These are phyloP conservation scores for Rhynchosporium graminicola DNA, from an alignment of 2,329 filamentous ascomycete genomes.

Conservation along the genomic window DNA sequence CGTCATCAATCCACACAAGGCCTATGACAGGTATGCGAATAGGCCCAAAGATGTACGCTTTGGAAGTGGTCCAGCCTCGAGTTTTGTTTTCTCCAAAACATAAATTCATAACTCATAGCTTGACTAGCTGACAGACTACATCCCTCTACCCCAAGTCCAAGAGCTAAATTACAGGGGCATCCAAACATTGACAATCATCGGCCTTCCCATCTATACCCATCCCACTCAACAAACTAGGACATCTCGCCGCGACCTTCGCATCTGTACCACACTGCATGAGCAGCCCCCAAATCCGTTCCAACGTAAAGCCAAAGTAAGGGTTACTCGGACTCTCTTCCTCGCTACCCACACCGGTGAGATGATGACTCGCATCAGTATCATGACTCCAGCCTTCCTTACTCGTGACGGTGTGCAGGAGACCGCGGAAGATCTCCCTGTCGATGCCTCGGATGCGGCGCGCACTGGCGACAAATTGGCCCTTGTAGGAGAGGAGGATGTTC, in stretches of 20 bases:
- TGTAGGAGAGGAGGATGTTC: constrained; percentile 46
- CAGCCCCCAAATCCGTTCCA: constrained; percentile 37
- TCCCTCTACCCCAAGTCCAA: too few species aligned
- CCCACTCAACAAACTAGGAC: constrained; percentile 79
- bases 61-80: too few species aligned
- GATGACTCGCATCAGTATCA: constrained; percentile 21
- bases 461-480: constrained; percentile 51
- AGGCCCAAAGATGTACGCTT: too few species aligned
- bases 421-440: constrained; percentile 28
- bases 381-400: constrained; percentile 33
- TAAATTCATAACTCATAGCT: too few species aligned
- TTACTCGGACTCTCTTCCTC: constrained; percentile 28
- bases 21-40: too few species aligned
- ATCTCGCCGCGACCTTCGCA: constrained; percentile 78
- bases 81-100: too few species aligned
- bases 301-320: constrained; percentile 37
- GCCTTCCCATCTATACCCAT: constrained; percentile 51
- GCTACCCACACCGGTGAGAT: constrained; percentile 1
- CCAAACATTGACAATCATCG: constrained; percentile 37
- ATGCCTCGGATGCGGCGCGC: constrained; percentile 46
- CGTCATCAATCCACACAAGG: too few species aligned
- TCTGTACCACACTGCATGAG: constrained; percentile 42
- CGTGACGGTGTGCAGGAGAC: constrained; percentile 29
- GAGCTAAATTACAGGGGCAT: constrained; percentile 17
- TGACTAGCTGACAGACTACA: too few species aligned